These are phyloP conservation scores for Aureococcus anophagefferens DNA, from an alignment of 108 stramenopile species.

Conservation along the genomic window DNA sequence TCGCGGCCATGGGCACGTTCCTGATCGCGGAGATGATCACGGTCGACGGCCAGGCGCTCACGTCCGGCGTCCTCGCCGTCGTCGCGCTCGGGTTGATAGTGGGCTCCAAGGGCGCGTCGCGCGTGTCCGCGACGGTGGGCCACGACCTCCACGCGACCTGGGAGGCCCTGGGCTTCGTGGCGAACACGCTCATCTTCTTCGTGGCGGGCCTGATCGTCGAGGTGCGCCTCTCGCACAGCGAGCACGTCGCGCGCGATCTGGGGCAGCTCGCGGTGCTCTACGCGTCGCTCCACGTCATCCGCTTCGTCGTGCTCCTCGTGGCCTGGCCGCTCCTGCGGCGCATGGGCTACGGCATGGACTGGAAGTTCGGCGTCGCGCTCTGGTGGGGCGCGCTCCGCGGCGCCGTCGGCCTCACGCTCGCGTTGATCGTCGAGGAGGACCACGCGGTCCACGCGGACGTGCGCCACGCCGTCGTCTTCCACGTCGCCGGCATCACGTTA, in stretches of 20 bases:
- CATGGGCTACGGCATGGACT: slow-evolving; percentile 5
- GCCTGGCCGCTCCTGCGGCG: background rate
- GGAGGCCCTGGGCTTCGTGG: slow-evolving; percentile 23
- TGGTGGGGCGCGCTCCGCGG: slow-evolving; percentile 44
- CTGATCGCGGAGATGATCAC: too few species aligned
- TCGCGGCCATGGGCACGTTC: slow-evolving; percentile 16
- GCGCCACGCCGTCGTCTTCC: too few species aligned
- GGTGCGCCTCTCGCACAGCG: too few species aligned
- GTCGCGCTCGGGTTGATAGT: slow-evolving; percentile 24
- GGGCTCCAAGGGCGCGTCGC: slow-evolving; percentile 26
- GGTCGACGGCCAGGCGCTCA: too few species aligned
- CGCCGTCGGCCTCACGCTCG: slow-evolving; percentile 53
- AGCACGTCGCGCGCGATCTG: too few species aligned
- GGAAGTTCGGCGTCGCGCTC: slow-evolving; percentile 13
- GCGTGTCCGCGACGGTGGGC: slow-evolving; percentile 23
- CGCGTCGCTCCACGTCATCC: too few species aligned
- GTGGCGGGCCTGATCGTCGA: slow-evolving; percentile 3
- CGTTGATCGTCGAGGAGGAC: slow-evolving; percentile 33
- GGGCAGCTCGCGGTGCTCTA: too few species aligned
- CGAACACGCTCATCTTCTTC: slow-evolving; percentile 24
- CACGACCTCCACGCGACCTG: slow-evolving; percentile 16
- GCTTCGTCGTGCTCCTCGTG: too few species aligned
- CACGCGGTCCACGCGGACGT: too few species aligned
- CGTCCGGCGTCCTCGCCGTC: slow-evolving; percentile 29
- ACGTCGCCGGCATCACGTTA: too few species aligned